Conservation (phyloP, 345 rosid genomes). For the Lepidium sativum region DNA sequence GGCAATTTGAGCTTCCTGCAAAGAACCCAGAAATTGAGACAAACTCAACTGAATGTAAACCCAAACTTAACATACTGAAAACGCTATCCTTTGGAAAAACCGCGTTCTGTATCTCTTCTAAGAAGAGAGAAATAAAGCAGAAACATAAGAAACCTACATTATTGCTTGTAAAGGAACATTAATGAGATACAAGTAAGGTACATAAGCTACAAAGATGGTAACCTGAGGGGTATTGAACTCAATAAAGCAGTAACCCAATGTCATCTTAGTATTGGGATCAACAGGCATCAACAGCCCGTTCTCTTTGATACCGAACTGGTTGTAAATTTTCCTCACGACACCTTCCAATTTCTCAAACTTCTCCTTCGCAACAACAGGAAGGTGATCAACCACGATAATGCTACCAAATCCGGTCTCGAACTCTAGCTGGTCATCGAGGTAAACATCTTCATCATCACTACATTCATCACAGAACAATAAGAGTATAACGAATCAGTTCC, state of each 20-base stretch:
- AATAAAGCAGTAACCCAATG: slow-evolving; percentile 77
- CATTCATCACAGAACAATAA: background rate
- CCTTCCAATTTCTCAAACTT: slow-evolving; percentile 87
- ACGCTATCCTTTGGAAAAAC: background rate
- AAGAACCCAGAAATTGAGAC: background rate
- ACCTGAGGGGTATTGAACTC: slow-evolving; percentile 88
- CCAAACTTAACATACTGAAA: background rate
- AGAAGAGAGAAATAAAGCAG: background rate
- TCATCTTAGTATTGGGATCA: slow-evolving; percentile 49
- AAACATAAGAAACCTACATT: background rate
- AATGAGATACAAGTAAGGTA: background rate
- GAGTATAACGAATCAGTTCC: background rate
- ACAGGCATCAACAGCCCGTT: slow-evolving; percentile 88
- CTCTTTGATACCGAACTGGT: slow-evolving; percentile 73
- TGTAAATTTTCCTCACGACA: slow-evolving; percentile 66
- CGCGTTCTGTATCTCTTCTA: background rate
- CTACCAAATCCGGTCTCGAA: slow-evolving; percentile 69
- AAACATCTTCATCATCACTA: slow-evolving; percentile 83
- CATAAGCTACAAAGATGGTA: background rate
- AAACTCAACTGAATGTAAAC: background rate
- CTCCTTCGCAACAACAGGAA: slow-evolving; percentile 68
- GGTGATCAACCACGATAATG: slow-evolving; percentile 71
- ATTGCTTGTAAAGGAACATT: background rate
- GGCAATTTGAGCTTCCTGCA: slow-evolving; percentile 91
- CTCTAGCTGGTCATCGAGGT: slow-evolving; percentile 43